These are phyloP conservation scores for Penicillium ucsense DNA, from an alignment of 495 filamentous ascomycete genomes.

Conservation along the genomic window DNA sequence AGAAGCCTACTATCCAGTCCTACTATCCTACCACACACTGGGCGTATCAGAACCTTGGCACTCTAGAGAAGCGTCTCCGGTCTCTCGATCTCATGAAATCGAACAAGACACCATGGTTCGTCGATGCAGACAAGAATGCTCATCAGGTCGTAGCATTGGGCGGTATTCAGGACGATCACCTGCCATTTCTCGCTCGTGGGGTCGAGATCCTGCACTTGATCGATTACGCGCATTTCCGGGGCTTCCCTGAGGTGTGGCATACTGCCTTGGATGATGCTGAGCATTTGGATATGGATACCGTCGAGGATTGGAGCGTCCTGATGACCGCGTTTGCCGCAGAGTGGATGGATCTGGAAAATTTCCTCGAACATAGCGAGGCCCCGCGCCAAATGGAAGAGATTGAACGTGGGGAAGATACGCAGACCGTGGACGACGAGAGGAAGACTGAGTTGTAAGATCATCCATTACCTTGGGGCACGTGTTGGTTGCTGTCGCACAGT, in stretches of 20 bases:
- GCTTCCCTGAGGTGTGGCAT: slow-evolving; percentile 85
- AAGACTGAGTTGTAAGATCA: slow-evolving; percentile 41
- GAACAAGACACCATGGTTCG: slow-evolving; percentile 34
- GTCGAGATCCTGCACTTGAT: slow-evolving; percentile 87
- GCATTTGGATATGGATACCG: slow-evolving; percentile 74
- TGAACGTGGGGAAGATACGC: slow-evolving; percentile 4
- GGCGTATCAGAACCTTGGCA: slow-evolving; percentile 69
- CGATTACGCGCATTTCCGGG: slow-evolving; percentile 41
- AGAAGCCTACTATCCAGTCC: slow-evolving; percentile 60
- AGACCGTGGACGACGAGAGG: slow-evolving; percentile 14
- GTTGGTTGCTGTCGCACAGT: too few relatives aligned
- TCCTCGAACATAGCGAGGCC: slow-evolving; percentile 3
- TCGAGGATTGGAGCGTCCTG: slow-evolving; percentile 80
- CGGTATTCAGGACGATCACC: slow-evolving; percentile 73
- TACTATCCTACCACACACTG: slow-evolving; percentile 87
- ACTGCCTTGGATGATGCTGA: slow-evolving; percentile 71
- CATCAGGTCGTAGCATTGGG: slow-evolving; percentile 33
- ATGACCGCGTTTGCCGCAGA: slow-evolving; percentile 78
- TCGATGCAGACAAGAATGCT: slow-evolving; percentile 44
- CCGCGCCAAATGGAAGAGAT: background rate
- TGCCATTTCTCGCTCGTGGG: slow-evolving; percentile 76
- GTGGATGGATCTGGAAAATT: slow-evolving; percentile 86
- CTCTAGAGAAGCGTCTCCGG: slow-evolving; percentile 61
- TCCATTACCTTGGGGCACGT: slow-evolving; percentile 4
- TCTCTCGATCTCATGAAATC: slow-evolving; percentile 43